Evolutionary conservation across 352 stramenopile species (phyloP).

Genomic region (Phytophthora niederhauseri): DNA sequence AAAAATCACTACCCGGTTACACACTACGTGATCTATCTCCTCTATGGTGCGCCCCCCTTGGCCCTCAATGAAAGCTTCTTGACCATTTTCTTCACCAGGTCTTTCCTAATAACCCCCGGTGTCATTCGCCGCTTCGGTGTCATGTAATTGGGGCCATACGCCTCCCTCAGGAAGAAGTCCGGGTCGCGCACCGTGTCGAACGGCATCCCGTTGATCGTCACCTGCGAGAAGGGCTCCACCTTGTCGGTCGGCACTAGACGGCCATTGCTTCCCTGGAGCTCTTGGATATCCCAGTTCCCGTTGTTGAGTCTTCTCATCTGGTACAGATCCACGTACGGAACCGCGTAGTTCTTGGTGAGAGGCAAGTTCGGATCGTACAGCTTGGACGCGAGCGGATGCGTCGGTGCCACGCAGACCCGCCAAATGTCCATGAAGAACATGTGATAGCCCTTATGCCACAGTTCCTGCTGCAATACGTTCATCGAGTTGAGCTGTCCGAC

Average conservation of each 20-base stretch:
- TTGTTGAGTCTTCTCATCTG: constrained; percentile 23
- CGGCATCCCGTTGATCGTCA: constrained; percentile 40
- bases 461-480: constrained; percentile 17
- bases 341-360: constrained; percentile 20
- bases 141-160: constrained; percentile 49
- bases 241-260: constrained; percentile 24
- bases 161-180: constrained; percentile 35
- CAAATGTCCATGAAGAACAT: constrained; percentile 50
- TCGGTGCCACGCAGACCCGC: constrained; percentile 51
- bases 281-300: constrained; percentile 35
- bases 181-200: constrained; percentile 47
- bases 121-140: constrained; percentile 20
- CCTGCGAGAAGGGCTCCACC: constrained; percentile 33
- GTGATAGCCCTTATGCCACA: constrained; percentile 57
- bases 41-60: not conserved
- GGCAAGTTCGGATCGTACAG: constrained; percentile 43
- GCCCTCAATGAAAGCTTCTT: not conserved
- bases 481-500: constrained; percentile 22
- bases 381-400: constrained; percentile 39
- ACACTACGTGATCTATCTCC: not conserved
- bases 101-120: not conserved
- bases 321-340: constrained; percentile 54
- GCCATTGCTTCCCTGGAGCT: constrained; percentile 25
- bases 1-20: not conserved
- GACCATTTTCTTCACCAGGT: not conserved